phyloP scores from a whole-genome alignment of 2,329 filamentous ascomycete species.

The Aspergillus chevalieri region DNA sequence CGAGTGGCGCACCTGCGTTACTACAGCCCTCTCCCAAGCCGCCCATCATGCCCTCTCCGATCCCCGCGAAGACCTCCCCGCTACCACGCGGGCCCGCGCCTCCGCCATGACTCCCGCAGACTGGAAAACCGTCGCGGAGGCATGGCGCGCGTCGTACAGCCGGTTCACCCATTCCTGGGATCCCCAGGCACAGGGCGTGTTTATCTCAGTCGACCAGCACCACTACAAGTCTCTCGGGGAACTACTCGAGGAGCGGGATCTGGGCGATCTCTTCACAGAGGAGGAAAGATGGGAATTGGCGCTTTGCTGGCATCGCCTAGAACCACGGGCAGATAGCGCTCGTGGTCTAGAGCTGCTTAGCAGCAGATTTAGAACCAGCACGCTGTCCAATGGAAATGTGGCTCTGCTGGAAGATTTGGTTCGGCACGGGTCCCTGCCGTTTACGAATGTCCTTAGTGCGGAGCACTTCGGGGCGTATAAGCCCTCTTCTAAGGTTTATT shows the following conservation, averaged over 20 bases:
- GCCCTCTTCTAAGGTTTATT: slow-evolving; percentile 61
- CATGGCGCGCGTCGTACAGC: slow-evolving; percentile 63
- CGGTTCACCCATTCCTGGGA: slow-evolving; percentile 50
- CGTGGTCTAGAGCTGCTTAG: slow-evolving; percentile 53
- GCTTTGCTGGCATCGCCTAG: slow-evolving; percentile 65
- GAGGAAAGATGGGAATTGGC: slow-evolving; percentile 57
- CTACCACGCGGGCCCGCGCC: slow-evolving; percentile 44
- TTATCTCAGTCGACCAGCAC: slow-evolving; percentile 68
- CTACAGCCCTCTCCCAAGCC: slow-evolving; percentile 50
- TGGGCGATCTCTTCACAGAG: slow-evolving; percentile 56
- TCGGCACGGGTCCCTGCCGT: slow-evolving; percentile 49
- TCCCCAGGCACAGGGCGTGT: slow-evolving; percentile 34
- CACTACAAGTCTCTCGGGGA: slow-evolving; percentile 57
- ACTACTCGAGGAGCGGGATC: slow-evolving; percentile 51
- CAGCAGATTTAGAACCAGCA: slow-evolving; percentile 54
- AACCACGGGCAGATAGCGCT: slow-evolving; percentile 60
- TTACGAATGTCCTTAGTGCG: slow-evolving; percentile 57
- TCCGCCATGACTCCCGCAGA: slow-evolving; percentile 49
- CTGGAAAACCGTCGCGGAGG: slow-evolving; percentile 61
- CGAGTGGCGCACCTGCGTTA: slow-evolving; percentile 67
- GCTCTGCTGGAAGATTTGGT: slow-evolving; percentile 61
- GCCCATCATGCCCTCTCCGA: slow-evolving; percentile 47
- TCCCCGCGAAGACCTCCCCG: slow-evolving; percentile 40
- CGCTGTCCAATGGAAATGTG: slow-evolving; percentile 69
- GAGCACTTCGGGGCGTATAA: slow-evolving; percentile 72